Evolutionary conservation across 192 early-diverging fungal genomes (phyloP).

Genomic region (Backusella westeae): DNA sequence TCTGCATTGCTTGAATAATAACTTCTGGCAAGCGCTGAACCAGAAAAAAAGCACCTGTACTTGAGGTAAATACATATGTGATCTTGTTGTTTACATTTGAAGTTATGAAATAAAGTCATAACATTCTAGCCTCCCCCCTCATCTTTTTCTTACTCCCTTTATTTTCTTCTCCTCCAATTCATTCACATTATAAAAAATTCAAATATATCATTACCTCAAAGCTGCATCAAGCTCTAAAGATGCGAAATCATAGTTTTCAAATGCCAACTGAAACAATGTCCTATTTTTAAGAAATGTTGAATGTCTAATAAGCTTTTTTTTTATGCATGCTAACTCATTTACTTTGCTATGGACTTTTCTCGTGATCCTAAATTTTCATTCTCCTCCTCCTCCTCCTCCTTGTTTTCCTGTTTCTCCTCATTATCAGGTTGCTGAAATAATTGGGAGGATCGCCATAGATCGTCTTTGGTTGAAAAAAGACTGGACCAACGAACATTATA

Average conservation of each 20-base stretch:
- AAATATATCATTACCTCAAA: not conserved
- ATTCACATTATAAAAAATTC: not conserved
- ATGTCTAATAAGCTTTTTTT: not conserved
- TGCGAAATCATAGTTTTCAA: not conserved
- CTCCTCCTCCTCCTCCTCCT: not conserved
- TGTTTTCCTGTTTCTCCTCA: not conserved
- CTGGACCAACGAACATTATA: conserved; percentile 18
- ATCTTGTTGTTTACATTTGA: not conserved
- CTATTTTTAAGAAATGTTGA: not conserved
- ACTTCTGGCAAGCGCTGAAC: not conserved
- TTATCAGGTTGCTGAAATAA: conserved; percentile 4
- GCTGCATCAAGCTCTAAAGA: not conserved
- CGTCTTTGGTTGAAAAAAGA: conserved; percentile 5
- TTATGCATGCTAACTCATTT: not conserved
- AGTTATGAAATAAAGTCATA: not conserved
- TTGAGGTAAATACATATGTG: not conserved
- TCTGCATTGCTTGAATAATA: not conserved
- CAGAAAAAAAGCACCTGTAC: conserved; percentile 1
- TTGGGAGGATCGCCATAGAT: conserved; percentile 18
- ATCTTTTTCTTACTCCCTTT: not conserved
- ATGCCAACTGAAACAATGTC: not conserved
- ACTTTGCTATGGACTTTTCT: not conserved
- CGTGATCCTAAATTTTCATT: not conserved
- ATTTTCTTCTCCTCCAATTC: not conserved
- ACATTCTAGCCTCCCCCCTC: not conserved